A percentile compares a stretch with the other conserved stretches of the same genome.
phyloP scores from a whole-genome alignment of 306 rosid species.

The Quercus alba region DNA sequence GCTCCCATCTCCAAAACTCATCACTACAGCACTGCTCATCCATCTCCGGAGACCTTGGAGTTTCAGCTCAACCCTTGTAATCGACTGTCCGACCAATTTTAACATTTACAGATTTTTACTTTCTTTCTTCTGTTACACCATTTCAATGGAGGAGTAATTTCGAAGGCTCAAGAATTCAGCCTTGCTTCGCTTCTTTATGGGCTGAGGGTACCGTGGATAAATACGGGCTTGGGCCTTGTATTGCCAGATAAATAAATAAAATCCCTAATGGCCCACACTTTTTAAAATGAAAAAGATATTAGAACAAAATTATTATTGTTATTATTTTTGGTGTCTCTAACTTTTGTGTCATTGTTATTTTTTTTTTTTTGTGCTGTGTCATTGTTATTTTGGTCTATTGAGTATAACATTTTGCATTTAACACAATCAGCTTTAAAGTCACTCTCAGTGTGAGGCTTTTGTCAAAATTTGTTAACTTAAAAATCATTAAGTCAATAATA shows the following conservation, averaged over 20 bases:
- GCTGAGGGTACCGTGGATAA: too few relatives aligned
- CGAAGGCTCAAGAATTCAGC: too few relatives aligned
- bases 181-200: too few relatives aligned
- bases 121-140: background rate
- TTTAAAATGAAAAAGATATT: background rate
- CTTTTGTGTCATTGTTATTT: too few relatives aligned
- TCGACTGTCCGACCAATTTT: background rate
- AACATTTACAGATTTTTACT: background rate
- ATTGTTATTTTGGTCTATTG: too few relatives aligned
- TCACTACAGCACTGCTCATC: slow-evolving; percentile 46
- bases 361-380: too few relatives aligned
- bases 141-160: background rate
- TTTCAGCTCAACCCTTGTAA: background rate
- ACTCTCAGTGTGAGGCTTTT: too few relatives aligned
- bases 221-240: background rate
- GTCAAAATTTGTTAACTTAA: too few relatives aligned
- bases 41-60: slow-evolving; percentile 25
- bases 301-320: background rate
- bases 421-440: too few relatives aligned
- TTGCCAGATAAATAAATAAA: background rate
- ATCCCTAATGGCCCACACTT: background rate
- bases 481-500: too few relatives aligned
- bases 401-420: too few relatives aligned
- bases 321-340: too few relatives aligned
- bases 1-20: slow-evolving; percentile 92